Conservation (phyloP, 345 rosid species). For the Boechera divaricarpa region DNA sequence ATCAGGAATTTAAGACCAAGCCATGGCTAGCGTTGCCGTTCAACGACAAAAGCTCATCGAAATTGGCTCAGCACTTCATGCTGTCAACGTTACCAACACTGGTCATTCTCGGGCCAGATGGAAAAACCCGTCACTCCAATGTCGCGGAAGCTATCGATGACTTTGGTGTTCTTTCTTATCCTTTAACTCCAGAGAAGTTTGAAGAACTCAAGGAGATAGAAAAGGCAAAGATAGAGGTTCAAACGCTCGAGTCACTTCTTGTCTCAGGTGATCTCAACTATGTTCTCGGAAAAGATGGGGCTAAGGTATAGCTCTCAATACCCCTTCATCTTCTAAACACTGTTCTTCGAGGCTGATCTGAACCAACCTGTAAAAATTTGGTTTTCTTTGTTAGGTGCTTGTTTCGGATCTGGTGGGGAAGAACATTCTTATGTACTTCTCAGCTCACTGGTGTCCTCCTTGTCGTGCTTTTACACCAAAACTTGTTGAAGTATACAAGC, state of each 20-base stretch:
- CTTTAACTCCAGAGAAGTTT: conserved; percentile 71
- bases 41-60: conserved; percentile 53
- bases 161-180: conserved; percentile 64
- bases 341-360: not conserved
- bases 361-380: not conserved
- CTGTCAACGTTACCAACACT: conserved; percentile 56
- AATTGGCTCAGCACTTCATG: conserved; percentile 63
- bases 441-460: conserved; percentile 74
- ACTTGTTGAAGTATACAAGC: conserved; percentile 61
- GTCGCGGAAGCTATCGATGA: conserved; percentile 67
- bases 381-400: conserved; percentile 51
- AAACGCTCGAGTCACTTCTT: conserved; percentile 65
- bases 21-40: conserved; percentile 83
- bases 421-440: conserved; percentile 70
- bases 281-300: conserved; percentile 60
- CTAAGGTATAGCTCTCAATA: conserved; percentile 50
- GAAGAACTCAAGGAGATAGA: conserved; percentile 60
- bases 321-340: not conserved
- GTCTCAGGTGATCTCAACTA: conserved; percentile 65
- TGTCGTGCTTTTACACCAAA: conserved; percentile 68
- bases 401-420: conserved; percentile 68
- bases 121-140: conserved; percentile 62
- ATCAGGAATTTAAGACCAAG: conserved; percentile 52
- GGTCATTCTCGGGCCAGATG: conserved; percentile 74
- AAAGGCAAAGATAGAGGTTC: conserved; percentile 57